Evolutionary conservation across 1,284 basidiomycete species (phyloP).

Genomic region (Cutaneotrichosporon cyanovorans): DNA sequence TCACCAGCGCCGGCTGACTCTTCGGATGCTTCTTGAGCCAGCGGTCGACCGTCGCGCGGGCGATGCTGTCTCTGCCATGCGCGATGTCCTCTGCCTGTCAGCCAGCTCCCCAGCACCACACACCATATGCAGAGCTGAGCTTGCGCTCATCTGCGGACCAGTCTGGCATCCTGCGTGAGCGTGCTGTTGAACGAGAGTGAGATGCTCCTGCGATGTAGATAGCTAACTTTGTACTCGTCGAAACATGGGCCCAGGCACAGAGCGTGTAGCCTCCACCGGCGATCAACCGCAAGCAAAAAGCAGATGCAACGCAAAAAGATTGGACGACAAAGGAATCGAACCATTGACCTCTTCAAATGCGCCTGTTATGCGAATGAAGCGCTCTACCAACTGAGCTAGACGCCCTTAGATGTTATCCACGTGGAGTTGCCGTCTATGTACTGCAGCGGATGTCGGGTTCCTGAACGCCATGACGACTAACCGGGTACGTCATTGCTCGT

Average conservation of each 20-base stretch:
- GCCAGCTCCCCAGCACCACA: slow-evolving; percentile 1
- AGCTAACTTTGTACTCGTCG: too few relatives aligned
- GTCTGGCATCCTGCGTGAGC: slow-evolving; percentile 9
- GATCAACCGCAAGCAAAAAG: neutral
- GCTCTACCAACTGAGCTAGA: slow-evolving; percentile 4
- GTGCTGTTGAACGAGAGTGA: neutral
- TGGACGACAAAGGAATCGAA: slow-evolving; percentile 1
- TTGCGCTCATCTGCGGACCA: slow-evolving; percentile 37
- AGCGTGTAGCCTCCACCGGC: neutral
- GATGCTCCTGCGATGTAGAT: too few relatives aligned
- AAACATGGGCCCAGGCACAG: too few relatives aligned
- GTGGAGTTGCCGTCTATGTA: too few relatives aligned
- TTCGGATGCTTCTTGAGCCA: slow-evolving; percentile 36
- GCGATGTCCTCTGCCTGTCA: slow-evolving; percentile 29
- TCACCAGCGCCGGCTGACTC: slow-evolving; percentile 36
- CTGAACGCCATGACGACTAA: too few relatives aligned
- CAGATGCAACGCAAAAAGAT: neutral
- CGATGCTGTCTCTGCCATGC: slow-evolving; percentile 19
- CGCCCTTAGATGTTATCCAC: neutral
- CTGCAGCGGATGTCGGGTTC: too few relatives aligned
- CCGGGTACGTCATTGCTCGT: too few relatives aligned
- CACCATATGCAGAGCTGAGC: slow-evolving; percentile 33
- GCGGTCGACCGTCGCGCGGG: slow-evolving; percentile 21
- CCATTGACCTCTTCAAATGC: neutral
- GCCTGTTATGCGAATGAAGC: neutral